Base-by-base conservation (phyloP, 768 basidiomycete species). In the Termitomyces sp. region DNA sequence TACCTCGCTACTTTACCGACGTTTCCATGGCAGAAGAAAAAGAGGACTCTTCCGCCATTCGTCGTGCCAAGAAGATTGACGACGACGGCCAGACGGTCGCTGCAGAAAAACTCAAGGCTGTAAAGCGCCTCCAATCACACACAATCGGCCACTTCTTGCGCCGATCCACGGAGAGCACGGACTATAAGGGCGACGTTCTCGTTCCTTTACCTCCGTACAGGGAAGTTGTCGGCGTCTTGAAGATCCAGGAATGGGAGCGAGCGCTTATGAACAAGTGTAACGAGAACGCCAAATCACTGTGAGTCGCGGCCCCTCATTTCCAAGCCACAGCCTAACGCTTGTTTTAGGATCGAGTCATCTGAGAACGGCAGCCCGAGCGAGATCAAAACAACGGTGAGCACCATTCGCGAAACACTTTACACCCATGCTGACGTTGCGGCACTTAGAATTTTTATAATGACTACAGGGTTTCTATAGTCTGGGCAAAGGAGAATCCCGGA, bases 1-100 rank as follows among this genome's bases (percentile, higher is more conserved):
- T 72, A 2, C 53, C 62, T 0, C 47, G 64, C 43, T 73, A 72
- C 47, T 62, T 69, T 2, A 64, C 56, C 0, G 41, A 64, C 12
- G 50, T 6, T 1, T 62, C 66, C 1, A 41, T 49, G 10, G 34
- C 37, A 0, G 66, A 70, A 8, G 71, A 71, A 44, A 71, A 66
- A 47, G 54, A 55, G 0, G 65, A 70, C 18, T 43, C 41, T 1
- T n/a, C 50, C 0, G 53, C 42, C 1, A 4, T 60, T 5, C 27
- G 59, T 4, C 55, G 44, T 26, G 59, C 61, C 1, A 62, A 58
- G 39, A 64, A 58, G 9, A 26, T 62, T 2, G 61, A 62, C 10
- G 59, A 64, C 26, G 56, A 64, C 27, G 59, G 63, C n/a, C 41
- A 36, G 7, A 39, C 37, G 1, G 8, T 53, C 5, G 55, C 34